Conservation (phyloP, 169 alveolate genomes). For the Neospora caninum region DNA sequence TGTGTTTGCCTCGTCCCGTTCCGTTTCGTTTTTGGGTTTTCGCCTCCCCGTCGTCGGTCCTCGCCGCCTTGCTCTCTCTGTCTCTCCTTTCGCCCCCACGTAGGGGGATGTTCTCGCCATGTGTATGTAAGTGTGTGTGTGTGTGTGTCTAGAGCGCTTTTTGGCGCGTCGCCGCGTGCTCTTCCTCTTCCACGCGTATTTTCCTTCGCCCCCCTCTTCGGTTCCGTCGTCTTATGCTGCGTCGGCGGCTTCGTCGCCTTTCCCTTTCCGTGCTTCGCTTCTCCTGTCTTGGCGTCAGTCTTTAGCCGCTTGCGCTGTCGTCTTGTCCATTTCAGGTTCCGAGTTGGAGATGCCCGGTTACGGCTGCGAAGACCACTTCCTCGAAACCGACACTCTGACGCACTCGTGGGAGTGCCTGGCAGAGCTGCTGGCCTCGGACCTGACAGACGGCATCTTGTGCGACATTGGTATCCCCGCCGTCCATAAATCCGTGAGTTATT, state of each 20-base stretch:
- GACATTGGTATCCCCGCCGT: conserved; percentile 88
- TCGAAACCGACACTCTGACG: conserved; percentile 85
- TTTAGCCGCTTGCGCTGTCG: no score
- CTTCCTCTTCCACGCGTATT: neutral
- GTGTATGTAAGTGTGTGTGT: no score
- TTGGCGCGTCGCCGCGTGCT: no score
- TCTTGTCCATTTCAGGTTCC: conserved; percentile 62
- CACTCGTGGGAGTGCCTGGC: conserved; percentile 86
- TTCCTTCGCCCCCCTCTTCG: neutral
- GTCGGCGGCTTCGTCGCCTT: neutral
- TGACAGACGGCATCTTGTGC: conserved; percentile 77
- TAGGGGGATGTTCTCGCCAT: no score
- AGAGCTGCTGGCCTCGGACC: conserved; percentile 71
- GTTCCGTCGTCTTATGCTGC: neutral
- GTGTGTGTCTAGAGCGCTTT: no score
- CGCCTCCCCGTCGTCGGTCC: neutral
- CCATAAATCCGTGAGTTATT: conserved; percentile 70
- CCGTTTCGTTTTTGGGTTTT: neutral
- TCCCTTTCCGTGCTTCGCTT: neutral
- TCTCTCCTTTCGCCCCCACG: neutral
- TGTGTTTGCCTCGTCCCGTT: neutral
- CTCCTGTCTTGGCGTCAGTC: conserved; percentile 46
- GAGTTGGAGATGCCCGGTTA: conserved; percentile 68
- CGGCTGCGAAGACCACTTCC: conserved; percentile 89
- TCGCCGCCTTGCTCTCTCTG: neutral